These are phyloP conservation scores for Botryosphaeria dothidea DNA, from an alignment of 2,329 filamentous ascomycete species.

Conservation along the genomic window DNA sequence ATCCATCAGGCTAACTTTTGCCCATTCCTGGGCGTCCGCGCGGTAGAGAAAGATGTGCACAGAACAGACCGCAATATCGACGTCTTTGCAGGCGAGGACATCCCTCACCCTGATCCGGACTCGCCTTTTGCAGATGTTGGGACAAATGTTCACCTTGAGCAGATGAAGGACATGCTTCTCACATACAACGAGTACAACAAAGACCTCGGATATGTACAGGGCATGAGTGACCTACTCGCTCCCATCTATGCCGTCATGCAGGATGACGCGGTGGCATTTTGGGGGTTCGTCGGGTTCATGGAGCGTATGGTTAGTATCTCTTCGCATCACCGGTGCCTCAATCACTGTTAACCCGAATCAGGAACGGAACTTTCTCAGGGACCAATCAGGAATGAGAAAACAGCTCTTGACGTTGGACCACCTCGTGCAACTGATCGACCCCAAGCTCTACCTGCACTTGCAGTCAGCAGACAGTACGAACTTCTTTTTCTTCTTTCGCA, in stretches of 20 bases:
- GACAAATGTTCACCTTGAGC: constrained; percentile 96
- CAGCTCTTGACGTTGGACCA: constrained; percentile 92
- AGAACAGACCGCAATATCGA: constrained; percentile 91
- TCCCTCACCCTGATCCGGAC: constrained; percentile 91
- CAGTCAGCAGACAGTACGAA: constrained; percentile 92
- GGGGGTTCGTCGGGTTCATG: constrained; percentile 96
- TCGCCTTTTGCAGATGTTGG: constrained; percentile 91
- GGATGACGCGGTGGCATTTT: constrained; percentile 95
- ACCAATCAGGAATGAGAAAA: constrained; percentile 93
- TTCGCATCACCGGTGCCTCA: background rate
- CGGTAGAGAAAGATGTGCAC: constrained; percentile 95
- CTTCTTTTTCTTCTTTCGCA: constrained; percentile 99
- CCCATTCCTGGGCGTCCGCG: constrained; percentile 56
- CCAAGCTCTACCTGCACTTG: constrained; percentile 87
- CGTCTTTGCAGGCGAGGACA: constrained; percentile 96
- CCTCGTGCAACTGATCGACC: constrained; percentile 94
- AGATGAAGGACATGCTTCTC: constrained; percentile 98
- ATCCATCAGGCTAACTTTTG: constrained; percentile 43
- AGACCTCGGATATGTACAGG: constrained; percentile 94
- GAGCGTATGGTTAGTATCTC: constrained; percentile 76
- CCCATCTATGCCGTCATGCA: constrained; percentile 97
- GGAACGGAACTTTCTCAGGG: constrained; percentile 92
- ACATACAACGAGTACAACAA: constrained; percentile 99
- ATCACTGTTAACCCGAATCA: constrained; percentile 25
- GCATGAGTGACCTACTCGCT: constrained; percentile 95